A percentile compares a stretch with the other conserved stretches of the same genome.
These are phyloP conservation scores for Capsella bursapastoris DNA, from an alignment of 345 rosid genomes.

Conservation along the genomic window DNA sequence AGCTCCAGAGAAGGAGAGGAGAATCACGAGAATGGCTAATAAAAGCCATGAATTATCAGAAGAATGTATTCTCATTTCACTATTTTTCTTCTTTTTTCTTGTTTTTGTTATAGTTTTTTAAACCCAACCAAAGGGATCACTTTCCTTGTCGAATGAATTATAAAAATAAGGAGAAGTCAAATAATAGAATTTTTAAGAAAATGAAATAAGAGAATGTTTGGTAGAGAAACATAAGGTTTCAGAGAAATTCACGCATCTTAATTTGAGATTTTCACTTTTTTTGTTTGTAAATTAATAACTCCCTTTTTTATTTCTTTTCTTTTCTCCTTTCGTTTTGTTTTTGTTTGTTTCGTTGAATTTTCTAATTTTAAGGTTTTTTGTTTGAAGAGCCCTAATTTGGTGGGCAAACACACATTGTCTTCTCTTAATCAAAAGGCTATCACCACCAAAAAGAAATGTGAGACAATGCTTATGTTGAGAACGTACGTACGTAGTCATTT, in stretches of 20 bases:
- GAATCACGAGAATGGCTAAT: conserved; percentile 39
- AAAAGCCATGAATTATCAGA: conserved; percentile 34
- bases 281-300: conserved; percentile 21
- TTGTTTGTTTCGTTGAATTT: conserved; percentile 12
- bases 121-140: not conserved
- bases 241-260: conserved; percentile 41
- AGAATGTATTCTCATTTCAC: conserved; percentile 38
- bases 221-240: conserved; percentile 32
- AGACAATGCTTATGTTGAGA: conserved; percentile 3
- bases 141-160: conserved; percentile 21
- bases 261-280: conserved; percentile 24
- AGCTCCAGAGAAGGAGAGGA: conserved; percentile 34
- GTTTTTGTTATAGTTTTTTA: not conserved
- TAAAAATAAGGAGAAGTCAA: conserved; percentile 34
- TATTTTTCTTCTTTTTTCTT: conserved; percentile 6
- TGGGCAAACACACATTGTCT: conserved; percentile 33
- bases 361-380: conserved; percentile 35
- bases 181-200: conserved; percentile 7
- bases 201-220: conserved; percentile 35
- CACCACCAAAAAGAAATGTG: not conserved
- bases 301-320: conserved; percentile 6
- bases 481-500: not conserved
- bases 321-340: conserved; percentile 19
- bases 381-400: conserved; percentile 39
- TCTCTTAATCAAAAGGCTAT: conserved; percentile 32